Base-by-base conservation (phyloP, 2,329 filamentous ascomycete genomes). In the Trichoderma polysporum region DNA sequence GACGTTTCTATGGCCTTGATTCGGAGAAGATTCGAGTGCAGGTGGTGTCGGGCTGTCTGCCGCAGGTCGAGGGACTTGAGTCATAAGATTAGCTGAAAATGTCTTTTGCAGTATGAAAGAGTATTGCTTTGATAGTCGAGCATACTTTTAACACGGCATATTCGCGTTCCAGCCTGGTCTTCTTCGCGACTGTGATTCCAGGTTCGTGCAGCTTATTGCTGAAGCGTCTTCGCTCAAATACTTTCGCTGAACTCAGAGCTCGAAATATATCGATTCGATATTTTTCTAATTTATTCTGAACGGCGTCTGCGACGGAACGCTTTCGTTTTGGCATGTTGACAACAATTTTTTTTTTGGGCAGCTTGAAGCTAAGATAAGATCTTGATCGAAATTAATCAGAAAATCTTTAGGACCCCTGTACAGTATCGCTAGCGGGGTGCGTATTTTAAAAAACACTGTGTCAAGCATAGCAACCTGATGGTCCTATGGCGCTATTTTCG, bases 141-240 rank as follows among this genome's bases (percentile, higher is more conserved):
- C 67, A 31, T 31, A 81, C 87, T 80, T 87, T 88, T 13, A 88
- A 74, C 9, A 87, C 83, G 0, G 79, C 75, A 52, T 87, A 74
- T 73, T 88, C 91, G 37, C 85, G 84, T 69, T 91, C 86, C 35
- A 94, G 79, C 22, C 90, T 82, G 67, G 81, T 79, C 25, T 86
- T 79, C 73, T 88, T 87, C 52, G 84, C 84, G 9, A 78, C 70
- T 2, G 77, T 75, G 17, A 79, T 72, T 60, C 80, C 82, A 61
- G 79, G 78, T 31, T 86, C 84, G 58, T 79, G 82, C 15, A 86
- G 76, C 49, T 84, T 81, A 76, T 87, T 90, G 69, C 89, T 85
- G 68, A 91, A 84, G 70, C 93, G 91, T 79, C 94, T 92, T 53
- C 91, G 85, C 80, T 94, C 91, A 74, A 92, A 90, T 54, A 89